phyloP scores from a whole-genome alignment of 495 filamentous ascomycete genomes.

The Penicillium dipodomyicola region DNA sequence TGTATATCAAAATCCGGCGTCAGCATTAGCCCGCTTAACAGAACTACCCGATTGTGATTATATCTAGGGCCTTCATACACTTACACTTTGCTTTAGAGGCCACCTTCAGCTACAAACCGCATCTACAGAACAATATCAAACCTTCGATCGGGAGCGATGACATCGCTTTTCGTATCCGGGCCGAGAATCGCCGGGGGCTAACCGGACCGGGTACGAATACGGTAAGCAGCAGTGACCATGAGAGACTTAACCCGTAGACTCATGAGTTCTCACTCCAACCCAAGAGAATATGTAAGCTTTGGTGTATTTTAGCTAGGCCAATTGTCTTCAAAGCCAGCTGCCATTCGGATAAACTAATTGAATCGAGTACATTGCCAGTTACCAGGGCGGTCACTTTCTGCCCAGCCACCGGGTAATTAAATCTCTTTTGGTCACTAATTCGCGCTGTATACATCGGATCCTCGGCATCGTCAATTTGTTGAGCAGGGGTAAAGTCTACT shows the following conservation, averaged over 20 bases:
- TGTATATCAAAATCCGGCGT: no score
- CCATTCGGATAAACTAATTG: not conserved
- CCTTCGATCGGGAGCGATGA: slow-evolving; percentile 1
- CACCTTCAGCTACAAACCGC: not conserved
- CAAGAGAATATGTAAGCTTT: not conserved
- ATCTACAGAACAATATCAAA: not conserved
- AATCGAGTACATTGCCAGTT: not conserved
- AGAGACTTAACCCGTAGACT: not conserved
- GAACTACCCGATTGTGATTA: not conserved
- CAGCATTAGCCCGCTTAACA: not conserved
- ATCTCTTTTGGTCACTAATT: not conserved
- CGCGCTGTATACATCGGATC: not conserved
- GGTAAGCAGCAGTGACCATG: not conserved
- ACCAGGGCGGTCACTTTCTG: slow-evolving; percentile 1
- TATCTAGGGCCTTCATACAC: not conserved
- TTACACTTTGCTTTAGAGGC: not conserved
- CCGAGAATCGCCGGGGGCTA: slow-evolving; percentile 25
- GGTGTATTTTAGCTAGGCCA: no score
- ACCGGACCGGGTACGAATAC: slow-evolving; percentile 14
- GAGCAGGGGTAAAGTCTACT: slow-evolving; percentile 14
- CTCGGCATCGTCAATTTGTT: slow-evolving; percentile 21
- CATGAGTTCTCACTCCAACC: not conserved
- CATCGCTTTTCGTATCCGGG: slow-evolving; percentile 4
- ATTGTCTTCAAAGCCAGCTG: not conserved
- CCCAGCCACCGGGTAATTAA: not conserved